Evolutionary conservation across 202 grass and related monocot genomes (phyloP).

Genomic region (Zizania palustris): DNA sequence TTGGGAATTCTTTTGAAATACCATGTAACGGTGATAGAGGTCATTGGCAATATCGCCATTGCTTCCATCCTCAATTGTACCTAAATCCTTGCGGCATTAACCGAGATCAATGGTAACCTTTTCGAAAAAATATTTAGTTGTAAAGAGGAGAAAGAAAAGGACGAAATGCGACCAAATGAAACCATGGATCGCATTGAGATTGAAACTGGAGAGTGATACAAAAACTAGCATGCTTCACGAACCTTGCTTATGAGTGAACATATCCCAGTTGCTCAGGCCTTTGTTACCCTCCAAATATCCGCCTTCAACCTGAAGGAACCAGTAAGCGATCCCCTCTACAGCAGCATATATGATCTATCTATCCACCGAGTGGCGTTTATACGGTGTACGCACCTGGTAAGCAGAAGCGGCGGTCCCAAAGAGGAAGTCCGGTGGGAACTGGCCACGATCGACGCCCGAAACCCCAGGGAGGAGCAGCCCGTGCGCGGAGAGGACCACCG

Average conservation of each 20-base stretch:
- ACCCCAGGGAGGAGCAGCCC: not conserved
- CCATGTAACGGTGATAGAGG: slow-evolving; percentile 70
- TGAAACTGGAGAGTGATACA: not conserved
- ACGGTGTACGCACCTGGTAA: slow-evolving; percentile 49
- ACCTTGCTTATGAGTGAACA: slow-evolving; percentile 53
- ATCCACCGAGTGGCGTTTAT: too few species aligned
- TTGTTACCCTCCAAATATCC: slow-evolving; percentile 69
- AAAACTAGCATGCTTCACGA: slow-evolving; percentile 19
- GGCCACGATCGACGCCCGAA: slow-evolving; percentile 31
- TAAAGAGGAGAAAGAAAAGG: not conserved
- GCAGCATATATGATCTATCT: too few species aligned
- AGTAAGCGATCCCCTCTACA: not conserved
- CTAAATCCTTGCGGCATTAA: slow-evolving; percentile 22
- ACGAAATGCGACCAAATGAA: too few species aligned
- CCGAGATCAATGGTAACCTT: too few species aligned
- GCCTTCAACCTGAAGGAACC: slow-evolving; percentile 62
- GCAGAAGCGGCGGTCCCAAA: slow-evolving; percentile 64
- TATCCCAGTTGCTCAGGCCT: slow-evolving; percentile 78
- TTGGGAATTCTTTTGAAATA: not conserved
- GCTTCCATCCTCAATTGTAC: slow-evolving; percentile 51
- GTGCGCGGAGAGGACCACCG: slow-evolving; percentile 20
- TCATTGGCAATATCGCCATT: slow-evolving; percentile 61
- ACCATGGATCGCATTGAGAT: too few species aligned
- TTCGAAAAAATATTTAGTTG: not conserved
- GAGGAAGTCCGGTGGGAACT: slow-evolving; percentile 57